Conservation (phyloP, 1,284 basidiomycete genomes). For the Puccinia triticina region DNA sequence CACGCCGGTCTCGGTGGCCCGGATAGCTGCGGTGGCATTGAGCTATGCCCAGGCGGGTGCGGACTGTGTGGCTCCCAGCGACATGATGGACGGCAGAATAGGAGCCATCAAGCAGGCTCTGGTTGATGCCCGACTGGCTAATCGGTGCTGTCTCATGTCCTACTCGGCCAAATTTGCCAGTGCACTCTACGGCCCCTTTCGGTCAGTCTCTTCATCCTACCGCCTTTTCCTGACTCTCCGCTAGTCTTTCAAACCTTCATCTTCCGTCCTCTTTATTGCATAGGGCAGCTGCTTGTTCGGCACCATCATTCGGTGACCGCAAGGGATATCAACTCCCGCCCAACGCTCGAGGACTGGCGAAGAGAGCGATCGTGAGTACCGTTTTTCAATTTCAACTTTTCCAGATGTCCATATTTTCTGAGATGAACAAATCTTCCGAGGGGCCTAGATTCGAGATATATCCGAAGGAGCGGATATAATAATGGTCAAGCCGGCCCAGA, state of each 20-base stretch:
- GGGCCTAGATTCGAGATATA: conserved; percentile 75
- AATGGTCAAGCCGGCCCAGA: conserved; percentile 96
- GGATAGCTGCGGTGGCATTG: conserved; percentile 89
- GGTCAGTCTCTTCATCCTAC: conserved; percentile 64
- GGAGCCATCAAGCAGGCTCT: conserved; percentile 83
- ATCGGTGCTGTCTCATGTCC: conserved; percentile 88
- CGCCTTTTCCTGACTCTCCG: neutral
- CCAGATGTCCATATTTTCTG: neutral
- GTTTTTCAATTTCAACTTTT: conserved; percentile 47
- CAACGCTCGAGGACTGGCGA: conserved; percentile 81
- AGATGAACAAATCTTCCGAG: neutral
- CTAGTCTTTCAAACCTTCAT: neutral
- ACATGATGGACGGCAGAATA: conserved; percentile 99
- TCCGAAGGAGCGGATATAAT: conserved; percentile 96
- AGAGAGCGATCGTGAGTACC: conserved; percentile 80
- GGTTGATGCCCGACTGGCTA: conserved; percentile 78
- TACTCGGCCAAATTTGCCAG: conserved; percentile 99
- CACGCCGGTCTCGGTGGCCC: conserved; percentile 73
- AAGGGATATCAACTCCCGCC: conserved; percentile 98
- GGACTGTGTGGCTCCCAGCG: conserved; percentile 96
- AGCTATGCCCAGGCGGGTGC: conserved; percentile 89
- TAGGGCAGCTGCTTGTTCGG: conserved; percentile 93
- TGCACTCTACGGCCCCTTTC: conserved; percentile 94
- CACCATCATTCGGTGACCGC: conserved; percentile 88
- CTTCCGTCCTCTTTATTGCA: neutral